phyloP scores from a whole-genome alignment of 176 grass and related monocot species.

The Musa beccarii region DNA sequence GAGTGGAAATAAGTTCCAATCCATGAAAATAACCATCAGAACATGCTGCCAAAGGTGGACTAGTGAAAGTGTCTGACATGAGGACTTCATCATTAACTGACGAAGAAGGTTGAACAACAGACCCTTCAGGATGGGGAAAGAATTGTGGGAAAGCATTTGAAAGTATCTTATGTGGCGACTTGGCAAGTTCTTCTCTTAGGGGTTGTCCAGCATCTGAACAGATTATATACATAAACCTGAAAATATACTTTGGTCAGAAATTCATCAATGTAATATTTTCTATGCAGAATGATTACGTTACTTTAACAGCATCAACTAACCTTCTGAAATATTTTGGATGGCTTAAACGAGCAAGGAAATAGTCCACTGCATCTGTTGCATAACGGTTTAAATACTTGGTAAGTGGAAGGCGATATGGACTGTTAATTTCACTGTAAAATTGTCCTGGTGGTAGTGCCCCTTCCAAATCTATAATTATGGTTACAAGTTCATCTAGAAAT shows the following conservation, averaged over 20 bases:
- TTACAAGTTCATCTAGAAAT: constrained; percentile 95
- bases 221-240: constrained; percentile 98
- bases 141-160: constrained; percentile 85
- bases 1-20: constrained; percentile 76
- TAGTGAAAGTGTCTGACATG: constrained; percentile 47
- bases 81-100: constrained; percentile 63
- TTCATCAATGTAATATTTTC: constrained; percentile 16
- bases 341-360: constrained; percentile 85
- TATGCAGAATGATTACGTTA: neutral
- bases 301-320: constrained; percentile 18
- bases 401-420: constrained; percentile 87
- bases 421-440: constrained; percentile 99
- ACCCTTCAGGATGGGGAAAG: constrained; percentile 42
- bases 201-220: constrained; percentile 77
- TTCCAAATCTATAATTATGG: constrained; percentile 89
- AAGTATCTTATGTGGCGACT: constrained; percentile 94
- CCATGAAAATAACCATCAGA: constrained; percentile 93
- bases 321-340: constrained; percentile 94
- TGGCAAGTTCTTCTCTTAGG: constrained; percentile 80
- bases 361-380: constrained; percentile 71
- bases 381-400: constrained; percentile 96
- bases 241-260: constrained; percentile 24
- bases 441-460: constrained; percentile 78
- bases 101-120: constrained; percentile 41
- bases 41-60: constrained; percentile 42